Conservation (phyloP, 1,284 basidiomycete genomes). For the Moniliophthora roreri region DNA sequence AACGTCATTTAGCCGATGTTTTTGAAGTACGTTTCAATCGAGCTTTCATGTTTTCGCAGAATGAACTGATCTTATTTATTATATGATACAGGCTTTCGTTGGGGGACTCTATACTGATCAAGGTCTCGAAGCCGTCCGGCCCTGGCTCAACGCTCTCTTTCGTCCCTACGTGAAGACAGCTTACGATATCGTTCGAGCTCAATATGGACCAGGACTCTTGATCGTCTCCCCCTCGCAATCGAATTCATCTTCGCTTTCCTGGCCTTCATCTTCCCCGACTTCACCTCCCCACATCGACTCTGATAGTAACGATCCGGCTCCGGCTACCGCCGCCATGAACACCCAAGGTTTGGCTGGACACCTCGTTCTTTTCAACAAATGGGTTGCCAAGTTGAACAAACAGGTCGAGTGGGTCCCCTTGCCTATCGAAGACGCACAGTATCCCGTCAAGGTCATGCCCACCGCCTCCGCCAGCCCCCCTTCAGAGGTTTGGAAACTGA, state of each 20-base stretch:
- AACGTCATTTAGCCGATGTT: slow-evolving; percentile 54
- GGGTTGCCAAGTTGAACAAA: slow-evolving; percentile 55
- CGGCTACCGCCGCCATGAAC: too few species aligned
- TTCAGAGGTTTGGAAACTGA: slow-evolving; percentile 29
- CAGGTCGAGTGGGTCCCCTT: slow-evolving; percentile 69
- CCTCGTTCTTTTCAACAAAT: slow-evolving; percentile 75
- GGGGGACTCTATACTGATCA: slow-evolving; percentile 71
- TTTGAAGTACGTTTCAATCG: slow-evolving; percentile 56
- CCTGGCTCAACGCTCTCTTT: slow-evolving; percentile 63
- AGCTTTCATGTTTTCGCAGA: slow-evolving; percentile 9
- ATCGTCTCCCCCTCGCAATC: slow-evolving; percentile 15
- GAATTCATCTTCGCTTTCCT: slow-evolving; percentile 7
- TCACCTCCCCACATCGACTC: background rate
- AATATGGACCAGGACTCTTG: slow-evolving; percentile 63
- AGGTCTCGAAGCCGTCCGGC: slow-evolving; percentile 52
- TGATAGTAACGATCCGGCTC: slow-evolving; percentile 1
- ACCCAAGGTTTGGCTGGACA: slow-evolving; percentile 53
- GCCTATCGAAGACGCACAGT: background rate
- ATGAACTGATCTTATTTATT: background rate
- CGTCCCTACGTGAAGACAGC: slow-evolving; percentile 59
- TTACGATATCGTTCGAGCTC: slow-evolving; percentile 58
- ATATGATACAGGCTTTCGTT: slow-evolving; percentile 73
- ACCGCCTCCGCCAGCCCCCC: background rate
- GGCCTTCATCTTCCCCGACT: too few species aligned
- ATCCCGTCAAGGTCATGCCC: background rate